phyloP scores from a whole-genome alignment of 75 land plant genomes.

The Ceratopteris richardii region DNA sequence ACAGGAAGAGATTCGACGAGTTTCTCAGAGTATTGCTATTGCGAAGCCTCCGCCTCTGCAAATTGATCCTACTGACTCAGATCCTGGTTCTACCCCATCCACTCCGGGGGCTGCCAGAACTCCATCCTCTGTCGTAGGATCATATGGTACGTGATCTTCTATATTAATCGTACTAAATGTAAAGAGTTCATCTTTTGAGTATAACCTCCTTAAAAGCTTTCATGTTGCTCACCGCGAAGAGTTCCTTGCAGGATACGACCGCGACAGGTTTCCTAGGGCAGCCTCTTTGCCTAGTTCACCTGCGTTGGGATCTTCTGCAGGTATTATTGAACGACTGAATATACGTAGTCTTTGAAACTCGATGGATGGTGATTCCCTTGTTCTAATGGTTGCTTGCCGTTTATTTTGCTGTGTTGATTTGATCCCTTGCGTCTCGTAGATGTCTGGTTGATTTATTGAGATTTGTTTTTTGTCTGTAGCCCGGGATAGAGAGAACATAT shows the following conservation, averaged over 20 bases:
- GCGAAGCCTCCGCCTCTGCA: constrained; percentile 9
- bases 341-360: no score
- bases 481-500: constrained; percentile 15
- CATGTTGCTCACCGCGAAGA: no score
- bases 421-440: no score
- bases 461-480: not conserved
- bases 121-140: constrained; percentile 1
- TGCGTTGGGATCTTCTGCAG: not conserved
- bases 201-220: not conserved
- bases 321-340: no score
- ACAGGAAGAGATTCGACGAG: constrained; percentile 8
- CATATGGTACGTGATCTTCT: not conserved
- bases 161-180: not conserved
- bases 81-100: not conserved
- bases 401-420: no score
- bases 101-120: constrained; percentile 3
- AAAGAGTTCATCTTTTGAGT: not conserved
- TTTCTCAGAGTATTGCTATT: constrained; percentile 22
- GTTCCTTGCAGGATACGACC: no score
- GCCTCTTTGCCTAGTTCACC: constrained; percentile 9
- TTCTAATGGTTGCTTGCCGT: no score
- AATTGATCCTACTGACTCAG: not conserved
- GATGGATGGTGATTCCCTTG: no score
- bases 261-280: not conserved
- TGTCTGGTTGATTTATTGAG: no score